Conservation (phyloP, 108 stramenopile species). For the Fragilariopsis cylindrus region DNA sequence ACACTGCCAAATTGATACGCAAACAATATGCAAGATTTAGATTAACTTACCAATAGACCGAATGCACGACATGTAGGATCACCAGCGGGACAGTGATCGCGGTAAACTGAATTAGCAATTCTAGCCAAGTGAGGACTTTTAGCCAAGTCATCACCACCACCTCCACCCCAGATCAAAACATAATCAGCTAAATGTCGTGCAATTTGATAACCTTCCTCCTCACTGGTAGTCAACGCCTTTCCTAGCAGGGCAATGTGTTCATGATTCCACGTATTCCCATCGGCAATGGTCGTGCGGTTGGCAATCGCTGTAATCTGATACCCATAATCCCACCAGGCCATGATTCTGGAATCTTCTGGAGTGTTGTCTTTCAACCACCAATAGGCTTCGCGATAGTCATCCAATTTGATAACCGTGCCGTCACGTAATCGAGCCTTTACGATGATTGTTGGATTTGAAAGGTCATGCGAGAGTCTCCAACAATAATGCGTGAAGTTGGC, state of each 20-base stretch:
- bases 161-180: constrained; percentile 94
- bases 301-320: constrained; percentile 95
- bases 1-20: no score
- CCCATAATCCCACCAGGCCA: constrained; percentile 98
- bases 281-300: constrained; percentile 96
- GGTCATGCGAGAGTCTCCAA: constrained; percentile 61
- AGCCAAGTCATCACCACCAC: constrained; percentile 95
- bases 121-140: constrained; percentile 95
- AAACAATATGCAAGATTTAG: no score
- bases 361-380: constrained; percentile 98
- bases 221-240: constrained; percentile 81
- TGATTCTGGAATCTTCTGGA: constrained; percentile 91
- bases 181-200: constrained; percentile 95
- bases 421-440: constrained; percentile 80
- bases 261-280: constrained; percentile 99
- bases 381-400: constrained; percentile 99
- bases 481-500: constrained; percentile 65
- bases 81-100: constrained; percentile 88
- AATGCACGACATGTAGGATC: constrained; percentile 92
- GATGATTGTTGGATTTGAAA: constrained; percentile 93
- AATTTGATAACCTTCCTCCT: constrained; percentile 92
- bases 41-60: constrained; percentile 73
- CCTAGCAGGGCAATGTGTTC: constrained; percentile 99
- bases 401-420: constrained; percentile 83
- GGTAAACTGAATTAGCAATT: constrained; percentile 97